Evolutionary conservation across 495 filamentous ascomycete genomes (phyloP).

Genomic region (Podospora comata): DNA sequence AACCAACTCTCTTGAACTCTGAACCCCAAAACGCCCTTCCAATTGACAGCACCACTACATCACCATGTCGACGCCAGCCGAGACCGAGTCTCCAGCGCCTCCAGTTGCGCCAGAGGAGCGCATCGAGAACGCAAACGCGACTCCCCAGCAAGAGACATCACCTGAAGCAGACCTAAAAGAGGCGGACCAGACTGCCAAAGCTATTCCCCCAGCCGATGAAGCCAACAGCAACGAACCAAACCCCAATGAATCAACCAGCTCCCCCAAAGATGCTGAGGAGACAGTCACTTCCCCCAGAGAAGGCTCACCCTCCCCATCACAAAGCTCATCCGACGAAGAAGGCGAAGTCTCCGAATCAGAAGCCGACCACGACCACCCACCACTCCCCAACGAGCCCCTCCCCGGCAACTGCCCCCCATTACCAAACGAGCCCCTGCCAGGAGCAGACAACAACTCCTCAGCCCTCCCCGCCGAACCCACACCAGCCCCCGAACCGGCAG

Average conservation of each 20-base stretch:
- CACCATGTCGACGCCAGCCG: slow-evolving; percentile 15
- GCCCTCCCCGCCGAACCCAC: slow-evolving; percentile 43
- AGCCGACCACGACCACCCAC: slow-evolving; percentile 3
- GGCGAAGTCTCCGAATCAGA: slow-evolving; percentile 21
- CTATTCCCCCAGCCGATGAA: background rate
- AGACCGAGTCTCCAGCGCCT: slow-evolving; percentile 5
- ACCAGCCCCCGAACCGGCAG: slow-evolving; percentile 34
- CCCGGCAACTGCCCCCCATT: slow-evolving; percentile 26
- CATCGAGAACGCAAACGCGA: background rate
- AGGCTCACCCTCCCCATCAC: slow-evolving; percentile 9
- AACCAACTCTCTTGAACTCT: background rate
- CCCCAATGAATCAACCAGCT: background rate
- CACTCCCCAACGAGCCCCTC: slow-evolving; percentile 18
- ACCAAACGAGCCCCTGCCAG: slow-evolving; percentile 31
- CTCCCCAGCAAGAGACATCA: background rate
- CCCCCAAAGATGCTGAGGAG: background rate
- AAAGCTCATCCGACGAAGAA: slow-evolving; percentile 10
- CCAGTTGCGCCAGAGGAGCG: slow-evolving; percentile 6
- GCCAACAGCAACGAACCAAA: background rate
- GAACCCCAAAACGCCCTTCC: background rate
- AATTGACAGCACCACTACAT: background rate
- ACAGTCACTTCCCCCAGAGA: background rate
- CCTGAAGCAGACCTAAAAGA: background rate
- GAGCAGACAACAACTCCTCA: slow-evolving; percentile 25
- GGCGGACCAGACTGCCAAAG: background rate